phyloP scores from a whole-genome alignment of 345 rosid genomes.

The Salix udensis region DNA sequence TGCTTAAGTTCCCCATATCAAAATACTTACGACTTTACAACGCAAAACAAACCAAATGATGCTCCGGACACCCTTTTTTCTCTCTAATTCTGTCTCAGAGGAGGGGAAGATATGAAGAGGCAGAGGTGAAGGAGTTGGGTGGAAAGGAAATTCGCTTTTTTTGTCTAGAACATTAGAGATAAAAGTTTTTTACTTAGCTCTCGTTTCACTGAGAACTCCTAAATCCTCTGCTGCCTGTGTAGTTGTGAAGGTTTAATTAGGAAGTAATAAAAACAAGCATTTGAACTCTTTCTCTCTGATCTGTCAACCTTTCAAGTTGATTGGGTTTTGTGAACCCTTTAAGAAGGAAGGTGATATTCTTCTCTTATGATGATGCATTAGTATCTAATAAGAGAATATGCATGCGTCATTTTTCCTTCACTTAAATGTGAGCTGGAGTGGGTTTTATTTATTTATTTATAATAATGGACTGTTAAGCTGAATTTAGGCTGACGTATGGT shows the following conservation, averaged over 20 bases:
- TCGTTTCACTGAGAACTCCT: neutral
- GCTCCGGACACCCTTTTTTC: neutral
- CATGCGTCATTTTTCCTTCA: neutral
- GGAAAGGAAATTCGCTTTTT: neutral
- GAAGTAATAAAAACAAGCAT: neutral
- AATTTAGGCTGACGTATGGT: neutral
- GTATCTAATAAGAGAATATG: neutral
- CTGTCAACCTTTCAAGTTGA: neutral
- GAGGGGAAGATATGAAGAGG: neutral
- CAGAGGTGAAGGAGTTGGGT: neutral
- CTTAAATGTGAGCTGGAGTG: neutral
- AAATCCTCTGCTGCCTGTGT: neutral
- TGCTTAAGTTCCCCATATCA: neutral
- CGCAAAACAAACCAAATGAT: neutral
- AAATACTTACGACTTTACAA: neutral
- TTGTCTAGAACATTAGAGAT: neutral
- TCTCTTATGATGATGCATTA: neutral
- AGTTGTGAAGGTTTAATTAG: neutral
- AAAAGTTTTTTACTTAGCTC: neutral
- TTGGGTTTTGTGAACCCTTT: neutral
- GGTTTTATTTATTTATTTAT: neutral
- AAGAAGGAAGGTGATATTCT: neutral
- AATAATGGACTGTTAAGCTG: slow-evolving; percentile 8
- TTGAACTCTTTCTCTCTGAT: neutral
- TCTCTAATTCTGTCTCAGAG: neutral